A percentile compares a stretch with the other conserved stretches of the same genome.
These are phyloP conservation scores for Strobilomyces dryophilus DNA, from an alignment of 768 basidiomycete species.

Conservation along the genomic window DNA sequence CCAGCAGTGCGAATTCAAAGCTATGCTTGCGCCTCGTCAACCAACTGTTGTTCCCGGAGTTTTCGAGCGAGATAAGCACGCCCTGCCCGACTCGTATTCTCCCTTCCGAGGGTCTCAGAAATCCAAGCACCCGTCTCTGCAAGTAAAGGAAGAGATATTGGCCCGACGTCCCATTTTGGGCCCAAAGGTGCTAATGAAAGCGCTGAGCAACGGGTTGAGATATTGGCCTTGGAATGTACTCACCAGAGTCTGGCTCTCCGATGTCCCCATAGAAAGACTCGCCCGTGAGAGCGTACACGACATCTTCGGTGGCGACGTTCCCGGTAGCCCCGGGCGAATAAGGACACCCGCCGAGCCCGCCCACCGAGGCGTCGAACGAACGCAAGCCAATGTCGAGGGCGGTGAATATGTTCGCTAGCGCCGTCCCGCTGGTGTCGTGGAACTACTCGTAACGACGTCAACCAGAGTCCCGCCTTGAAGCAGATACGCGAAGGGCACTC, in stretches of 20 bases:
- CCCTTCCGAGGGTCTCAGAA: constrained; percentile 56
- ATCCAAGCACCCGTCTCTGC: constrained; percentile 85
- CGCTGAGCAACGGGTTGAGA: neutral
- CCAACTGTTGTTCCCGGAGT: constrained; percentile 30
- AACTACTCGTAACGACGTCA: constrained; percentile 43
- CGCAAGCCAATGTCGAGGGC: constrained; percentile 72
- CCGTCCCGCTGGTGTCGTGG: constrained; percentile 89
- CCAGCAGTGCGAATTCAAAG: neutral
- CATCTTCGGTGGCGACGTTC: constrained; percentile 91
- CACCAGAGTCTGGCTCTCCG: constrained; percentile 31
- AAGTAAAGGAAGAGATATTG: constrained; percentile 60
- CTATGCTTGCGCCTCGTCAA: constrained; percentile 11
- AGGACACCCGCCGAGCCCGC: constrained; percentile 91
- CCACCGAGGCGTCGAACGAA: constrained; percentile 81
- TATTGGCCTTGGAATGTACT: constrained; percentile 1
- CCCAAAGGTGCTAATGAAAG: neutral
- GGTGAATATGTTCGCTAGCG: constrained; percentile 68
- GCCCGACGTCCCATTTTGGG: constrained; percentile 31
- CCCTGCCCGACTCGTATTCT: constrained; percentile 74
- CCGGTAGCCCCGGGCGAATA: constrained; percentile 96
- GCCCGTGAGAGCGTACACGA: constrained; percentile 75
- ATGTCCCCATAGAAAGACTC: constrained; percentile 47
- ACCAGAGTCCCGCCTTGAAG: neutral
- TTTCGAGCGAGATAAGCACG: constrained; percentile 60
- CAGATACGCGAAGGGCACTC: constrained; percentile 34